Percentiles rank a stretch among this genome's conserved stretches.
Evolutionary conservation across 75 land plant genomes (phyloP).

Genomic region (Isoetes taiwanensis): DNA sequence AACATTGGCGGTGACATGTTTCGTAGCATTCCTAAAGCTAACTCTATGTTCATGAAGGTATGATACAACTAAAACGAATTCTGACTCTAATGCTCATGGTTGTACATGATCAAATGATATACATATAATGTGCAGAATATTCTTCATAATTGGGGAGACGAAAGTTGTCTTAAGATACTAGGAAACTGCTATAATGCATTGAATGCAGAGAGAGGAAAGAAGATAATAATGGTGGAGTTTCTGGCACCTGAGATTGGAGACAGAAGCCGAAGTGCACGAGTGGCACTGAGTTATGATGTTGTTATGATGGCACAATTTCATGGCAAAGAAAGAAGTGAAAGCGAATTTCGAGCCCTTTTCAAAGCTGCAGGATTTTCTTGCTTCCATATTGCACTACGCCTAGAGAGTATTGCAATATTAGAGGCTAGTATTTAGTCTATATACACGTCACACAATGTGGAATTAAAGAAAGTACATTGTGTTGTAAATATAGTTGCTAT

Average conservation of each 20-base stretch:
- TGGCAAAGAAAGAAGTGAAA: conserved; percentile 42
- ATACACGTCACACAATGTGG: too few species aligned
- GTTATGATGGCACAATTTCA: conserved; percentile 36
- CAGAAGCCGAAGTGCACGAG: conserved; percentile 33
- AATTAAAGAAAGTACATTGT: too few species aligned
- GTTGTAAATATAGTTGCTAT: too few species aligned
- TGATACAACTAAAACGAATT: not conserved
- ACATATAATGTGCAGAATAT: conserved; percentile 21
- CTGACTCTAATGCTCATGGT: not conserved
- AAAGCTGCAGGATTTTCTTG: conserved; percentile 39
- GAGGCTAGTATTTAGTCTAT: too few species aligned
- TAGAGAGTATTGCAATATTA: too few species aligned
- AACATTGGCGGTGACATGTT: conserved; percentile 71
- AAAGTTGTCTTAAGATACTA: conserved; percentile 37
- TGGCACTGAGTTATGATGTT: conserved; percentile 43
- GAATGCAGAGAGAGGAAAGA: conserved; percentile 27
- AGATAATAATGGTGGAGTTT: conserved; percentile 33
- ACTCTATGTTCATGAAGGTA: conserved; percentile 76
- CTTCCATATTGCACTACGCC: too few species aligned
- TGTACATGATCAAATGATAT: not conserved
- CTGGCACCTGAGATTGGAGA: conserved; percentile 20
- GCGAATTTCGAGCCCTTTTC: conserved; percentile 28
- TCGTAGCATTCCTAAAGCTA: conserved; percentile 39
- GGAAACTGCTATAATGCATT: conserved; percentile 34
- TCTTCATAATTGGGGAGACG: conserved; percentile 50